Evolutionary conservation across 2,329 filamentous ascomycete genomes (phyloP), one percentile per base, ranked within the genome.

Genomic region (Xylaria polymorpha): DNA sequence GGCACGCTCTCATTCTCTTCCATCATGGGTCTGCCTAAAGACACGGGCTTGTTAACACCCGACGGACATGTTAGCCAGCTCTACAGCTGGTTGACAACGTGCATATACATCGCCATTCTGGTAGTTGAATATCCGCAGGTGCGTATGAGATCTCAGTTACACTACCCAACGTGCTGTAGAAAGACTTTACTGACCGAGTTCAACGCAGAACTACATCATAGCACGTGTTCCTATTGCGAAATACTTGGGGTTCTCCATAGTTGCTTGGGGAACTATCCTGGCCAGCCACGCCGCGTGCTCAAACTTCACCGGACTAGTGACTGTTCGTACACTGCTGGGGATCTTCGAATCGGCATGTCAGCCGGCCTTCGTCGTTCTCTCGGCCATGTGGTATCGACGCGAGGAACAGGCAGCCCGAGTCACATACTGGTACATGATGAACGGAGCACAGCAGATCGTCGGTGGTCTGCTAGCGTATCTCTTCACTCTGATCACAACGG

Each of bases 381-480:
- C 87, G 0, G 84, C 85, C 41, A 91, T 91, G 83, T 93, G 91
- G 91, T 93, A 93, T 78, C 88, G 87, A 68, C 84, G 90, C 41
- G 86, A 90, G 64, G 90, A 93, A 73, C 91, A 93, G 75, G 86
- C 90, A 0, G 79, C 85, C 0, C 86, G 88, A 5, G 89, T 92
- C 3, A 91, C 89, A 0, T 92, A 89, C 78, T 93, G 91, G 90
- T 91, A 91, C 78, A 92, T 92, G 88, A 93, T 92, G 90, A 93
- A 93, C 76, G 91, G 91, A 1, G 85, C 84, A 0, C 91, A 93
- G 76, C 91, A 92, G 75, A 90, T 93, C 60, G 89, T 92, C 8
- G 91, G 91, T 39, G 91, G 91, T 6, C 84, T 93, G 0, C 82
- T 93, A 0, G 90, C 90, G 0, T 92, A 91, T 77, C 90, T 90